A percentile compares a stretch with the other conserved stretches of the same genome.
Evolutionary conservation across 441 rosid genomes (phyloP).

Genomic region (Viola pubescens): DNA sequence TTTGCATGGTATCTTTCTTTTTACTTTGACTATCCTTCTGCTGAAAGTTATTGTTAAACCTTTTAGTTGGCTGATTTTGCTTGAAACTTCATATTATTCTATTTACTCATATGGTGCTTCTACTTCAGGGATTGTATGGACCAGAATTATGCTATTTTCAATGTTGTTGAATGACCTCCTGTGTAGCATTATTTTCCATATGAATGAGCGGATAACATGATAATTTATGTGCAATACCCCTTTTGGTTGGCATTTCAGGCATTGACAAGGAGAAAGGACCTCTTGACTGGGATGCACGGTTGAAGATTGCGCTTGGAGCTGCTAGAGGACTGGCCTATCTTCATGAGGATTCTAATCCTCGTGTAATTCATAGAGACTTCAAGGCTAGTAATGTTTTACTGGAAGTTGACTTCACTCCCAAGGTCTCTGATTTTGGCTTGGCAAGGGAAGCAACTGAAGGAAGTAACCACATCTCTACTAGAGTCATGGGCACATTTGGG

Average conservation of each 20-base stretch:
- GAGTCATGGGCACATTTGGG: constrained; percentile 99
- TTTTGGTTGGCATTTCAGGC: constrained; percentile 30
- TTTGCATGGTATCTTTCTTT: constrained; percentile 66
- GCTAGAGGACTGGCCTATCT: constrained; percentile 98
- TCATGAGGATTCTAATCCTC: constrained; percentile 97
- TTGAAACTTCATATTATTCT: background rate
- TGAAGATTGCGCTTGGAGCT: constrained; percentile 97
- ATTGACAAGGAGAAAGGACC: constrained; percentile 51
- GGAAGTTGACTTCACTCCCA: constrained; percentile 85
- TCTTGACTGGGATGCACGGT: constrained; percentile 92
- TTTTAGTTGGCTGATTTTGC: too few species aligned
- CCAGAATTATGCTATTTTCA: background rate
- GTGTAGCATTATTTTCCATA: constrained; percentile 6
- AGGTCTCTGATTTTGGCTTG: constrained; percentile 96
- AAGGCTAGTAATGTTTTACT: constrained; percentile 93
- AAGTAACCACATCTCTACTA: constrained; percentile 84
- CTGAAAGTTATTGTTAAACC: background rate
- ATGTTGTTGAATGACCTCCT: background rate
- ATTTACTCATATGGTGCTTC: background rate
- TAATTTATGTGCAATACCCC: constrained; percentile 3
- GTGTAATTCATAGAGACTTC: constrained; percentile 94
- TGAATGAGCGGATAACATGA: constrained; percentile 2
- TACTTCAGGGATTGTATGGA: background rate
- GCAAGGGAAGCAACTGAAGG: constrained; percentile 99
- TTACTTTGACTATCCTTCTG: constrained; percentile 1